A percentile compares a stretch with the other conserved stretches of the same genome.
These are phyloP conservation scores for Martensiomyces pterosporus DNA, from an alignment of 192 early-diverging fungal genomes.

Conservation along the genomic window DNA sequence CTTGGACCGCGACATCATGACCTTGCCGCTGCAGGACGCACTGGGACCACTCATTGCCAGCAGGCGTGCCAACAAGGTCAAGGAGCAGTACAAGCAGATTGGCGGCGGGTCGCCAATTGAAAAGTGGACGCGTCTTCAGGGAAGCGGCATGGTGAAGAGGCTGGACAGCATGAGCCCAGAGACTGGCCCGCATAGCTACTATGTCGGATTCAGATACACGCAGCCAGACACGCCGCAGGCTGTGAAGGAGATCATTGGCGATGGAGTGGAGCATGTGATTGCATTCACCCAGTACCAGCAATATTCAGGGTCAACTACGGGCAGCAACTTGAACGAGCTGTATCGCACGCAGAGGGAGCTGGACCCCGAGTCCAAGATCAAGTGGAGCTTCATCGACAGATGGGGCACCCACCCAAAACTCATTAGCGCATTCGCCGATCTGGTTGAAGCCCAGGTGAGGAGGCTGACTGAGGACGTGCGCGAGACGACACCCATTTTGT, in stretches of 20 bases:
- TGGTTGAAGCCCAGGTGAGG: slow-evolving; percentile 58
- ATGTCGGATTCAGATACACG: slow-evolving; percentile 92
- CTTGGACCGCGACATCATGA: slow-evolving; percentile 88
- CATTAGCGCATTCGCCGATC: slow-evolving; percentile 74
- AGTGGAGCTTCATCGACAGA: slow-evolving; percentile 96
- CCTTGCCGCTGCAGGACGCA: slow-evolving; percentile 73
- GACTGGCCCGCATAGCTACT: slow-evolving; percentile 82
- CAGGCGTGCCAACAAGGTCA: slow-evolving; percentile 78
- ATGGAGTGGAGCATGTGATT: slow-evolving; percentile 79
- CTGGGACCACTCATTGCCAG: slow-evolving; percentile 74
- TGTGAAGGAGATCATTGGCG: slow-evolving; percentile 70
- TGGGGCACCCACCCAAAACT: slow-evolving; percentile 88
- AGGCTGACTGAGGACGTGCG: slow-evolving; percentile 68
- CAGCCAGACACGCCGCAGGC: slow-evolving; percentile 71
- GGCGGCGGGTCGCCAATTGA: slow-evolving; percentile 94
- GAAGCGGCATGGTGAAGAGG: slow-evolving; percentile 66
- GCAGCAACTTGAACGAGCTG: slow-evolving; percentile 88
- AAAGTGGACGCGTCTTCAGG: slow-evolving; percentile 86
- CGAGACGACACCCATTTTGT: slow-evolving; percentile 74
- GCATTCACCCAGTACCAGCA: slow-evolving; percentile 96
- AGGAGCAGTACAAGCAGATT: slow-evolving; percentile 86
- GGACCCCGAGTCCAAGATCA: slow-evolving; percentile 62
- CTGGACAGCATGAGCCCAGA: slow-evolving; percentile 72
- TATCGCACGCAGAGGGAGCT: slow-evolving; percentile 56
- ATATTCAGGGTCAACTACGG: slow-evolving; percentile 94